Conservation (phyloP, 306 rosid genomes). For the Acacia crassicarpa region DNA sequence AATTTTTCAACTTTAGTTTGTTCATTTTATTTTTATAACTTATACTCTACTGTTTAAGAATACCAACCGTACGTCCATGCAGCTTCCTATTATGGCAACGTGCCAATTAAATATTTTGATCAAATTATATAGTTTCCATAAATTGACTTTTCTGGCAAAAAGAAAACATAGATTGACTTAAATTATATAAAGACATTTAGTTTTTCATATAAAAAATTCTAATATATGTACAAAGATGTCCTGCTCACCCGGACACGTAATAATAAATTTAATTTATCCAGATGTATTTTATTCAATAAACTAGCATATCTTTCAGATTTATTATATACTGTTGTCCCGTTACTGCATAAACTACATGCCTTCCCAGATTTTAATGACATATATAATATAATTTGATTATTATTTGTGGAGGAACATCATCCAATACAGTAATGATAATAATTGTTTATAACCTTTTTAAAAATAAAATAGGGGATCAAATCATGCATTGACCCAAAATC, state of each 20-base stretch:
- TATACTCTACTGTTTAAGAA: constrained; percentile 15
- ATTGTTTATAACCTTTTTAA: neutral
- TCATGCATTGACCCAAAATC: neutral
- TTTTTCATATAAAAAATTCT: neutral
- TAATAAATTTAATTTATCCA: neutral
- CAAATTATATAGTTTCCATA: neutral
- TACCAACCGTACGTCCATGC: constrained; percentile 6
- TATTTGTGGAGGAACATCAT: neutral
- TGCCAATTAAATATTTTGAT: constrained; percentile 23
- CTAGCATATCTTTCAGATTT: neutral
- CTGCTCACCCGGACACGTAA: neutral
- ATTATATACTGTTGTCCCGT: neutral
- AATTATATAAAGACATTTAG: neutral
- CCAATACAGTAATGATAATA: neutral
- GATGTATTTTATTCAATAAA: neutral
- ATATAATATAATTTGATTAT: neutral
- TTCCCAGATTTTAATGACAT: neutral
- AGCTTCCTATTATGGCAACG: neutral
- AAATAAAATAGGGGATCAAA: neutral
- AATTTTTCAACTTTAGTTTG: constrained; percentile 8
- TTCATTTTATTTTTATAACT: neutral
- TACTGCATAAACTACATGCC: neutral
- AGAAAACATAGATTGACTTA: neutral
- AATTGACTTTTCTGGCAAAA: neutral
- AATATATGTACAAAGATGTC: neutral